These are phyloP conservation scores for Amanita jacksonii DNA, from an alignment of 768 basidiomycete species.

Conservation along the genomic window DNA sequence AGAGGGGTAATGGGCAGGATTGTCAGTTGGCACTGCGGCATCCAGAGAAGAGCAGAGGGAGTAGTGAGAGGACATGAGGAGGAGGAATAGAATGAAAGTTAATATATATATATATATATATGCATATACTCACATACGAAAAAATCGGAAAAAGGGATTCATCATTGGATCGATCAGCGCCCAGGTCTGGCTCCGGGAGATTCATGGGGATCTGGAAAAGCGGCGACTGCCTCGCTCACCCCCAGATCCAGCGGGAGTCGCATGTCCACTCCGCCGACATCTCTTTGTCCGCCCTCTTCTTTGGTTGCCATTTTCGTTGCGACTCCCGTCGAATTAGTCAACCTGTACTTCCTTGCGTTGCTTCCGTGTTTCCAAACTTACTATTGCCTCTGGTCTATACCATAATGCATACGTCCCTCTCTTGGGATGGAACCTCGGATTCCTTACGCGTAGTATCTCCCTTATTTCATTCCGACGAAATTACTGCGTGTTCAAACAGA, in stretches of 20 bases:
- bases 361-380: no score
- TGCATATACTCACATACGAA: not conserved
- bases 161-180: slow-evolving; percentile 14
- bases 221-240: not conserved
- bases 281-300: not conserved
- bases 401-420: no score
- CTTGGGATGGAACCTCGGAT: no score
- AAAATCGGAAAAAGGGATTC: slow-evolving; percentile 1
- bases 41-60: not conserved
- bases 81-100: not conserved
- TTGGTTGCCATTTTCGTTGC: slow-evolving; percentile 8
- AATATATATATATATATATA: not conserved
- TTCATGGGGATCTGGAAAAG: no score
- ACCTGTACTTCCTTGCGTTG: not conserved
- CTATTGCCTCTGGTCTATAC: no score
- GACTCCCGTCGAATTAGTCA: not conserved
- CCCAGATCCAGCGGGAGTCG: no score
- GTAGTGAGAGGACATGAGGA: slow-evolving; percentile 8
- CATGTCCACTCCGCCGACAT: not conserved
- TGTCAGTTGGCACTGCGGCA: slow-evolving; percentile 2
- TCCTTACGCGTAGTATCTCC: no score
- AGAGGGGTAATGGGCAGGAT: slow-evolving; percentile 8
- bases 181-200: no score
- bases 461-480: no score
- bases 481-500: no score